A percentile compares a stretch with the other conserved stretches of the same genome.
phyloP scores from a whole-genome alignment of 2,329 filamentous ascomycete genomes.

The Alternaria infectoria region DNA sequence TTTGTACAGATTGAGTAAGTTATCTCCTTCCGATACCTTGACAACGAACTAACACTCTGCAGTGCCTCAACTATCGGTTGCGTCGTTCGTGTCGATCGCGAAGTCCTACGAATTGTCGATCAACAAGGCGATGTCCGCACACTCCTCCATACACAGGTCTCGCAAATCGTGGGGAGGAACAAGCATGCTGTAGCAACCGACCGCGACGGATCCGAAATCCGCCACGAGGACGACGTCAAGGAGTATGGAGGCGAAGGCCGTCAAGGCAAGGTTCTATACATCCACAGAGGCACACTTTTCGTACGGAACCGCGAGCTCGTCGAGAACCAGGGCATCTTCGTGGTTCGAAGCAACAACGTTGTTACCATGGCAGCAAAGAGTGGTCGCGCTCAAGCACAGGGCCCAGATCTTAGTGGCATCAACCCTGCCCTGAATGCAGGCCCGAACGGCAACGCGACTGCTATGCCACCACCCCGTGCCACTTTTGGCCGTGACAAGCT shows the following conservation, averaged over 20 bases:
- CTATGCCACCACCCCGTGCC: slow-evolving; percentile 69
- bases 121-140: slow-evolving; percentile 85
- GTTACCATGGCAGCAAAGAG: slow-evolving; percentile 94
- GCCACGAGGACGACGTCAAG: slow-evolving; percentile 88
- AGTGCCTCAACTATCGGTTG: slow-evolving; percentile 87
- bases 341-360: slow-evolving; percentile 83
- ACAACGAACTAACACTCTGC: slow-evolving; percentile 15
- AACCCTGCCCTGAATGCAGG: slow-evolving; percentile 78
- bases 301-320: slow-evolving; percentile 81
- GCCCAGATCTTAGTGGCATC: slow-evolving; percentile 86
- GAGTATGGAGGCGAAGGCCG: slow-evolving; percentile 86
- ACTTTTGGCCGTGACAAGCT: slow-evolving; percentile 78
- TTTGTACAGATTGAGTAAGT: slow-evolving; percentile 86
- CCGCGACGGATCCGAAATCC: slow-evolving; percentile 89
- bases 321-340: slow-evolving; percentile 90
- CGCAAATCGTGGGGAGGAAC: slow-evolving; percentile 83
- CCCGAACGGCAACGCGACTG: slow-evolving; percentile 57
- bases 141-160: slow-evolving; percentile 87
- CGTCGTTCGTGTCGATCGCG: slow-evolving; percentile 92
- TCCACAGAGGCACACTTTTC: slow-evolving; percentile 92
- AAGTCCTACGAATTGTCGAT: slow-evolving; percentile 87
- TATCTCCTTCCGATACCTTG: not conserved
- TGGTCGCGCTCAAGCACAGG: slow-evolving; percentile 72
- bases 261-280: slow-evolving; percentile 88
- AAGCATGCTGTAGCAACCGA: slow-evolving; percentile 90